Conservation (phyloP, 2,329 filamentous ascomycete genomes). For the Bipolaris sorokiniana region DNA sequence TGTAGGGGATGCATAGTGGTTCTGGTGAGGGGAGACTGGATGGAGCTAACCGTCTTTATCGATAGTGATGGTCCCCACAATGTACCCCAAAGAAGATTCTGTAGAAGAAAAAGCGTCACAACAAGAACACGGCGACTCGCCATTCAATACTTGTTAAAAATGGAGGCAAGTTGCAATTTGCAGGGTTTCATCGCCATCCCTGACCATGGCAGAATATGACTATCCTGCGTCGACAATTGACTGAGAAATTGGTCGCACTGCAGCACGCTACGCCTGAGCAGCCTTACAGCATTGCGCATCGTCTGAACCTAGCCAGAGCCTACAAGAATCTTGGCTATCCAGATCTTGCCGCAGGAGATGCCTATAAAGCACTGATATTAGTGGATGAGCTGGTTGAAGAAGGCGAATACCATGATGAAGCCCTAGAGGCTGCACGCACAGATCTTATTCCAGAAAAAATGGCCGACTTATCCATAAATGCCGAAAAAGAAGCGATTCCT, state of each 20-base stretch:
- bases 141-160: slow-evolving; percentile 2
- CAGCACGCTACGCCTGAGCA: slow-evolving; percentile 31
- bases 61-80: slow-evolving; percentile 10
- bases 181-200: not conserved
- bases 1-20: not conserved
- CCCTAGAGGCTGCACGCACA: slow-evolving; percentile 59
- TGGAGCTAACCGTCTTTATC: slow-evolving; percentile 13
- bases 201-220: slow-evolving; percentile 4
- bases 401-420: slow-evolving; percentile 78
- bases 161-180: slow-evolving; percentile 17
- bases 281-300: slow-evolving; percentile 49
- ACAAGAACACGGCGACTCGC: not conserved
- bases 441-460: slow-evolving; percentile 28
- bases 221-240: slow-evolving; percentile 21
- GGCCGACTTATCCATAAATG: slow-evolving; percentile 9
- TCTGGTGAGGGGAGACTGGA: not conserved
- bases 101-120: slow-evolving; percentile 1
- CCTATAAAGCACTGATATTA: slow-evolving; percentile 86
- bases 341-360: slow-evolving; percentile 87
- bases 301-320: slow-evolving; percentile 69
- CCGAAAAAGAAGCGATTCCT: slow-evolving; percentile 1
- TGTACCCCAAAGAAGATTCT: slow-evolving; percentile 10
- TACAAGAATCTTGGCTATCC: slow-evolving; percentile 81
- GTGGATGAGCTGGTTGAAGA: slow-evolving; percentile 81
- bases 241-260: slow-evolving; percentile 29